Base-by-base conservation (phyloP, 345 rosid species). In the Populus tremula region DNA sequence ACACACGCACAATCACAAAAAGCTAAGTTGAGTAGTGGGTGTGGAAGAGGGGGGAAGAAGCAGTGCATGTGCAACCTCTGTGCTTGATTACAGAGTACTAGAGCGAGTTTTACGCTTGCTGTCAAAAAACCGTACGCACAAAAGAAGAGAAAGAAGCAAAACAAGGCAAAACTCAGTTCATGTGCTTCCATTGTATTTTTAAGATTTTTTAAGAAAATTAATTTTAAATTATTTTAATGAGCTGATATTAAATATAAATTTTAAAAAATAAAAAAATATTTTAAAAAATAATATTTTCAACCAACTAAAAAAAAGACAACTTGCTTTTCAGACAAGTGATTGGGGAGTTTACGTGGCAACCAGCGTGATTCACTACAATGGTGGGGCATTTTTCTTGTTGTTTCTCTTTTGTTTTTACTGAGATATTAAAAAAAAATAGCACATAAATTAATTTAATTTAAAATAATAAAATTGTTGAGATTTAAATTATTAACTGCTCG, bases 1-100 rank as follows among this genome's bases (percentile, higher is more conserved):
- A 76, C 67, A 73, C 71, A 68, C 63, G 85, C 84, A 81, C 83
- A 79, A 76, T 76, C 78, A 78, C 53, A 25, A 63, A 66, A 54
- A 50, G 68, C 56, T 54, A 31, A 7, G 61, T 1, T 10, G 13
- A 10, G 45, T 11, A 38, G 39, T 38, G 8, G 1, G 8, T 7
- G 6, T 7, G 39, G 39, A 5, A 38, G 39, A 10, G n/a, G 12
- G 61, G 21, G 0, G 64, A 59, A 59, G 64, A 23, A 0, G 29
- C 64, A n/a, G 64, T 59, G 64, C 64, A 59, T 59, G 64, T 59
- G 64, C 64, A n/a, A 0, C 27, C 64, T 59, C 64, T 59, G 77
- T 45, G 43, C 29, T 41, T 63, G 76, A 36, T 65, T 41, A 75
- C 76, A 67, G 74, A 73, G 41, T 23, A 62, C 9, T 4, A 20